A percentile compares a stretch with the other conserved stretches of the same genome.
Evolutionary conservation across 1,139 yeast species (phyloP).

Genomic region (Meyerozyma sp.): DNA sequence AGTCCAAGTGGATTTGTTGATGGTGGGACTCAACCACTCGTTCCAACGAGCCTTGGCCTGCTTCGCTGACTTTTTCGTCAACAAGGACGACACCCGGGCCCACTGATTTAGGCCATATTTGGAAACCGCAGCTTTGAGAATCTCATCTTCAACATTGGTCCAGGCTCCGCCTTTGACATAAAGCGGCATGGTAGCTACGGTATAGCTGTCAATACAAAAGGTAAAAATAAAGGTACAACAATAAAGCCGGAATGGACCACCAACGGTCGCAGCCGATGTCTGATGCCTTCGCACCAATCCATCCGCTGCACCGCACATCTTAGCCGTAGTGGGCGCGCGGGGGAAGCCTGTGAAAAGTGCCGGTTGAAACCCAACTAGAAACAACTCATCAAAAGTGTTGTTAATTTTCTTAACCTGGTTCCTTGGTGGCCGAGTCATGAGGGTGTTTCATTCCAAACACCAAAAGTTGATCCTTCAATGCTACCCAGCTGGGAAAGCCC

Average conservation of each 20-base stretch:
- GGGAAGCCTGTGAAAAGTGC: background rate
- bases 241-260: no score
- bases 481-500: conserved; percentile 83
- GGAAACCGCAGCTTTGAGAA: conserved; percentile 82
- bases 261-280: background rate
- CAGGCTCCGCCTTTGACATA: conserved; percentile 87
- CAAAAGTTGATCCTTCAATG: conserved; percentile 87
- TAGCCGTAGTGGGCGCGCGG: background rate
- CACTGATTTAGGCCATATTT: conserved; percentile 94
- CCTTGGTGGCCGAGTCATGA: conserved; percentile 12
- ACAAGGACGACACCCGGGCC: conserved; percentile 85
- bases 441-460: conserved; percentile 65
- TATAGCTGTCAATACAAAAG: no score
- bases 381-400: background rate
- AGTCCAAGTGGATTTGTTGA: conserved; percentile 64
- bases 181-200: conserved; percentile 31
- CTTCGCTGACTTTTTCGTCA: conserved; percentile 81
- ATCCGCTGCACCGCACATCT: background rate
- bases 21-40: conserved; percentile 78
- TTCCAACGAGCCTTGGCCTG: conserved; percentile 94
- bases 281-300: background rate
- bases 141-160: conserved; percentile 90
- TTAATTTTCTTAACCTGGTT: background rate
- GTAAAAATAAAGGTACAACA: no score
- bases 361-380: background rate